Percentiles rank a stretch among this genome's conserved stretches.
These are phyloP conservation scores for Adansonia digitata DNA, from an alignment of 345 rosid species.

Conservation along the genomic window DNA sequence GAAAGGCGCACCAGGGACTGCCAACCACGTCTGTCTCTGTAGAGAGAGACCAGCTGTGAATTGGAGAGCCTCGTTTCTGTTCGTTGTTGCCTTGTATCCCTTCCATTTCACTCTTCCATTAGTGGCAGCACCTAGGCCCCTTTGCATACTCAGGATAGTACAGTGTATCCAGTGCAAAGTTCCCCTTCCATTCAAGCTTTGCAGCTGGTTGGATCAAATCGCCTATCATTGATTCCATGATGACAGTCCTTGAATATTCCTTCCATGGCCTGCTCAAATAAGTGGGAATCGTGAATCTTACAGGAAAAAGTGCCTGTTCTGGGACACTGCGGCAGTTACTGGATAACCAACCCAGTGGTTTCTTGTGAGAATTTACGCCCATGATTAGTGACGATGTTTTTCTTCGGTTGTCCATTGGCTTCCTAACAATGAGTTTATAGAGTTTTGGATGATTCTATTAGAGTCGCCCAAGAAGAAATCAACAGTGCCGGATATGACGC, in stretches of 20 bases:
- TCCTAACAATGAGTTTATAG: conserved; percentile 51
- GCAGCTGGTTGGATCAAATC: conserved; percentile 66
- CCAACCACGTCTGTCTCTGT: conserved; percentile 38
- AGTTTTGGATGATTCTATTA: conserved; percentile 54
- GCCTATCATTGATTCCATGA: conserved; percentile 53
- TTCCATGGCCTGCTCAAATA: conserved; percentile 88
- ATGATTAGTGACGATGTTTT: conserved; percentile 62
- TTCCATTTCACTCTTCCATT: conserved; percentile 51
- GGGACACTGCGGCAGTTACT: conserved; percentile 77
- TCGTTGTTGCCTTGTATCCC: conserved; percentile 24
- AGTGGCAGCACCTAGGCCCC: conserved; percentile 56
- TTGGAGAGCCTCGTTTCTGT: conserved; percentile 29
- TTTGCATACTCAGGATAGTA: conserved; percentile 52
- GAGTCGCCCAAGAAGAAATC: conserved; percentile 82
- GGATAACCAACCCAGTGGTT: conserved; percentile 54
- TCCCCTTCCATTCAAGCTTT: conserved; percentile 45
- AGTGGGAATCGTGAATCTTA: conserved; percentile 31
- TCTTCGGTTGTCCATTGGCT: conserved; percentile 36
- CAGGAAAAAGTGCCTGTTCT: conserved; percentile 36
- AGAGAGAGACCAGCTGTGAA: conserved; percentile 43
- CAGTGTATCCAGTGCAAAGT: conserved; percentile 22
- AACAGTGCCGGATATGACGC: conserved; percentile 60
- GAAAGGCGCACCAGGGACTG: conserved; percentile 35
- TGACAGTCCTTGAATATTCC: conserved; percentile 42
- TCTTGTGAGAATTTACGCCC: conserved; percentile 29